Evolutionary conservation across 1,284 basidiomycete genomes (phyloP), one percentile per base, ranked within the genome.

Genomic region (Sporisorium exsertum): DNA sequence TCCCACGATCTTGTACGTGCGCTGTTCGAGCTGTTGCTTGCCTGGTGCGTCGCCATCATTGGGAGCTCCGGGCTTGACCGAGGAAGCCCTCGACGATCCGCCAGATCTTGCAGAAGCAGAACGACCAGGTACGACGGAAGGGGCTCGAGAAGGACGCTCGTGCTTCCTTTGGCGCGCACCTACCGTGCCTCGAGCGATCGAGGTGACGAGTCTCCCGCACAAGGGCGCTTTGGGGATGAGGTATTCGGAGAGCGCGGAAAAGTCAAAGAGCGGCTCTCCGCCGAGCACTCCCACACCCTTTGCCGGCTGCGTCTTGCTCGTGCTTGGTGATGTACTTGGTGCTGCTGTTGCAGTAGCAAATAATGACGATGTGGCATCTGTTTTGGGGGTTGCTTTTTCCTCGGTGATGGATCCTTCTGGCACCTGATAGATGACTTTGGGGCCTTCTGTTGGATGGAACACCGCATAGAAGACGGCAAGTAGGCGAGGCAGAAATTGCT

Each of bases 221-320:
- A 98, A 88, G 2, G 92, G 89, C 65, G 91, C 91, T 43, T 91
- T 92, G 2, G 96, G 96, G 57, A 99, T 97, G 51, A 98, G 91
- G 88, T 94, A 97, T 86, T 94, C 95, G 18, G 93, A 93, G 59
- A 99, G 91, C 70, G 94, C 91, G 51, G 91, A 90, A 80, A 97
- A 98, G 84, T 94, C 91, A 86, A 99, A 93, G n/a, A 97, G 88
- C 10, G 88, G 79, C 37, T 80, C 68, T 16, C 54, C 63, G 47
- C 63, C 52, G 3, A 59, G 29, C n/a, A 50, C 32, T 13, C 57
- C 56, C 9, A 58, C 51, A 29, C 32, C 16, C 33, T 58, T 55
- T 22, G 16, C 7, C n/a, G 37, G 42, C 15, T 49, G 64, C n/a
- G 50, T 26, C 43, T 63, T 58, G 63, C 43, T 54, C 12, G 50